Evolutionary conservation across 352 stramenopile species (phyloP).

Genomic region (Globisporangium uncinulatum): DNA sequence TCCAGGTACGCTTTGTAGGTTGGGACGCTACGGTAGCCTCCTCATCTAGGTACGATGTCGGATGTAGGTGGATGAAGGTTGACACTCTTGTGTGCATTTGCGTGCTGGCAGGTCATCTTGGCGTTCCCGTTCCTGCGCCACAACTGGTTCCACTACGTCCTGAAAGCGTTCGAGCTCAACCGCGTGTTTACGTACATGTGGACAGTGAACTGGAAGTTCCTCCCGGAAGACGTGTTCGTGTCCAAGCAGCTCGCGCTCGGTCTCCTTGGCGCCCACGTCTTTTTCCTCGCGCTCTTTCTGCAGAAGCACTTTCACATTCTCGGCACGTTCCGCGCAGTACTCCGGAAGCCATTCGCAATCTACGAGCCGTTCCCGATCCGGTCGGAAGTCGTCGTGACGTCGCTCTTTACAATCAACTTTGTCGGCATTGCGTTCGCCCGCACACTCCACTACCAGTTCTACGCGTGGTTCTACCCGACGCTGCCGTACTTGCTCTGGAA

Average conservation of each 20-base stretch:
- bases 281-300: conserved; percentile 73
- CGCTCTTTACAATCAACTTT: conserved; percentile 93
- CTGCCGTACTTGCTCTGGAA: conserved; percentile 94
- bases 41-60: background rate
- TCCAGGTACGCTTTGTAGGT: conserved; percentile 44
- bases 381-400: conserved; percentile 79
- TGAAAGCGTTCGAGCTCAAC: conserved; percentile 96
- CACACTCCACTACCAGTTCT: conserved; percentile 99
- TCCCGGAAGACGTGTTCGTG: conserved; percentile 73
- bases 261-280: conserved; percentile 49
- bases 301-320: conserved; percentile 83
- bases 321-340: conserved; percentile 62
- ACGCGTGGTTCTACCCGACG: conserved; percentile 95
- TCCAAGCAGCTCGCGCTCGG: conserved; percentile 58
- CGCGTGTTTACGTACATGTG: conserved; percentile 98
- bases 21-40: background rate
- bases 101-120: conserved; percentile 63
- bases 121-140: conserved; percentile 93
- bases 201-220: conserved; percentile 98
- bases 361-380: conserved; percentile 79
- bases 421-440: conserved; percentile 95
- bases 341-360: conserved; percentile 64
- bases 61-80: background rate
- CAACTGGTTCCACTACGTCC: conserved; percentile 94
- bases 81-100: background rate